Evolutionary conservation across 2,329 filamentous ascomycete species (phyloP).

Genomic region (Blumeriella jaapii): DNA sequence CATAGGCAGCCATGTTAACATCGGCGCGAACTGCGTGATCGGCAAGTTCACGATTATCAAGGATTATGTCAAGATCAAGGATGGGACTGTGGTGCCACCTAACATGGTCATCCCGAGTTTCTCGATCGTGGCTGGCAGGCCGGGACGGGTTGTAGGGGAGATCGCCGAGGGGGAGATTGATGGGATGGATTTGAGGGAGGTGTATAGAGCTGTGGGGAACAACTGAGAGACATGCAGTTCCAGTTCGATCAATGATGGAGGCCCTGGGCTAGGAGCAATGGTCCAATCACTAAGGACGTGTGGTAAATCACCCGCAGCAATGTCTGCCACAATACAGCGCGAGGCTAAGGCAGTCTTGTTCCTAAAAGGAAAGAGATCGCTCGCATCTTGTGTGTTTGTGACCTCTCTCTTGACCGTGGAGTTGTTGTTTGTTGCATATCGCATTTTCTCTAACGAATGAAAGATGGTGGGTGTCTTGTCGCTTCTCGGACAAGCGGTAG

Average conservation of each 20-base stretch:
- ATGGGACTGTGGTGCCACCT: conserved; percentile 70
- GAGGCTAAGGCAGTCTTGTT: conserved; percentile 3
- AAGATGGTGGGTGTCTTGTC: neutral
- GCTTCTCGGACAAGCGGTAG: neutral
- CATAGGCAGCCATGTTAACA: conserved; percentile 76
- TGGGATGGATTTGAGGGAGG: conserved; percentile 50
- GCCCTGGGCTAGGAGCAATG: conserved; percentile 5
- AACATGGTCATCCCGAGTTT: conserved; percentile 91
- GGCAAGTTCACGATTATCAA: conserved; percentile 87
- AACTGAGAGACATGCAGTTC: neutral
- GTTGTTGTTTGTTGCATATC: conserved; percentile 8
- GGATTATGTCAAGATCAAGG: conserved; percentile 81
- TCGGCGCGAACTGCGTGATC: conserved; percentile 66
- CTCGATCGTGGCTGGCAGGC: conserved; percentile 76
- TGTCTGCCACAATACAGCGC: conserved; percentile 4
- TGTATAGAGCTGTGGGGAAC: conserved; percentile 54
- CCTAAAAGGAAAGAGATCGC: neutral
- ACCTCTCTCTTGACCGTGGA: neutral
- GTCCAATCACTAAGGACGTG: conserved; percentile 3
- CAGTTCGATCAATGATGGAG: neutral
- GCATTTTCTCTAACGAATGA: conserved; percentile 9
- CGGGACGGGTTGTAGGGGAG: conserved; percentile 71
- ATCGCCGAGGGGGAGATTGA: conserved; percentile 60
- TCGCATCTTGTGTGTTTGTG: conserved; percentile 4
- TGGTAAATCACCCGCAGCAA: neutral